A percentile compares a stretch with the other conserved stretches of the same genome.
Conservation (phyloP, 2,329 filamentous ascomycete genomes). For the Myriosclerotinia curreyana region DNA sequence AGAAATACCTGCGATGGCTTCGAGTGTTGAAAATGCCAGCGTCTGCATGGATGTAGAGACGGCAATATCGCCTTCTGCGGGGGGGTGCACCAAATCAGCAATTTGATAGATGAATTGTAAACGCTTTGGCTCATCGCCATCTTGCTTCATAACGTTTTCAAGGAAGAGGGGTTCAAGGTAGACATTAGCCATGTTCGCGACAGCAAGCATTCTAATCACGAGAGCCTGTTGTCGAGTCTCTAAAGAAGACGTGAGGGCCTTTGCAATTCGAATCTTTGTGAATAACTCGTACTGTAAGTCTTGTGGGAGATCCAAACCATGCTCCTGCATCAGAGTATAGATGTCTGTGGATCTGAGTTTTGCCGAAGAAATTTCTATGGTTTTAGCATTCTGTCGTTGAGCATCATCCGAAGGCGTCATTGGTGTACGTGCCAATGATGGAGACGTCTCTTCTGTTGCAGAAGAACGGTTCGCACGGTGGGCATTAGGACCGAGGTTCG, state of each 20-base stretch:
- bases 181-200: slow-evolving; percentile 89
- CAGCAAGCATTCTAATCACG: slow-evolving; percentile 76
- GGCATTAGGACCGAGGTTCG: slow-evolving; percentile 38
- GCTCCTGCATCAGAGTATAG: slow-evolving; percentile 55
- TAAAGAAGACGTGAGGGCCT: slow-evolving; percentile 66
- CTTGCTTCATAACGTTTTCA: slow-evolving; percentile 80
- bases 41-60: slow-evolving; percentile 78
- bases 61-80: slow-evolving; percentile 62
- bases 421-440: slow-evolving; percentile 31
- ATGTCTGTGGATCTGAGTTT: slow-evolving; percentile 52
- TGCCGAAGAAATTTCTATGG: slow-evolving; percentile 51
- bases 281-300: slow-evolving; percentile 80
- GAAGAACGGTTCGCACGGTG: slow-evolving; percentile 36
- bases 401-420: slow-evolving; percentile 33
- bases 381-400: slow-evolving; percentile 33
- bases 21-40: slow-evolving; percentile 74
- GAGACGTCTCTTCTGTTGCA: slow-evolving; percentile 40
- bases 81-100: slow-evolving; percentile 84
- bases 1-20: slow-evolving; percentile 82
- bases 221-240: slow-evolving; percentile 72
- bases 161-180: slow-evolving; percentile 79
- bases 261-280: slow-evolving; percentile 77
- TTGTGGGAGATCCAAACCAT: slow-evolving; percentile 64
- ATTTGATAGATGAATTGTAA: slow-evolving; percentile 91
- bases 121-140: slow-evolving; percentile 82